Percentiles rank a stretch among this genome's conserved stretches.
These are phyloP conservation scores for Bacidia gigantensis DNA, from an alignment of 495 filamentous ascomycete genomes.

Conservation along the genomic window DNA sequence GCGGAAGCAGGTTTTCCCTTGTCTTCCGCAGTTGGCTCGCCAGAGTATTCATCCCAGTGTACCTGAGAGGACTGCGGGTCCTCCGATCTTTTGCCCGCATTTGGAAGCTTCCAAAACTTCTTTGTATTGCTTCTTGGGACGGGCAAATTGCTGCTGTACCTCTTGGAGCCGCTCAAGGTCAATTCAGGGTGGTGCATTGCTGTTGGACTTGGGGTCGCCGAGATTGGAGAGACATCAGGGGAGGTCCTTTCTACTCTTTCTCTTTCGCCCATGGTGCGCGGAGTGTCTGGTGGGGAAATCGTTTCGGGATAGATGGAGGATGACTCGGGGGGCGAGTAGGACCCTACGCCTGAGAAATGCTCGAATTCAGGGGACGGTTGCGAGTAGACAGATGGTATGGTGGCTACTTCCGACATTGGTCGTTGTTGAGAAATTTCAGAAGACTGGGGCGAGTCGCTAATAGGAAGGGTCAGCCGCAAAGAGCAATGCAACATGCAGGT, in stretches of 20 bases:
- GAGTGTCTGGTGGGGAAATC: constrained; percentile 37
- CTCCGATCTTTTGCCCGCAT: constrained; percentile 10
- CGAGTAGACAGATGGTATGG: constrained; percentile 31
- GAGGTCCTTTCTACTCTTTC: constrained; percentile 18
- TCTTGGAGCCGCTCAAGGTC: constrained; percentile 2
- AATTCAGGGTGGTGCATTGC: constrained; percentile 5
- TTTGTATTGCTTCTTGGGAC: constrained; percentile 17
- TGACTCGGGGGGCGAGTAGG: constrained; percentile 14
- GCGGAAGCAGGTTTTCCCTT: constrained; percentile 22
- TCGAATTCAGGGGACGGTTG: constrained; percentile 25
- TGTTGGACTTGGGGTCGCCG: constrained; percentile 19
- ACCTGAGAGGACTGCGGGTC: constrained; percentile 18
- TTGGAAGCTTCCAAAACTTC: constrained; percentile 13
- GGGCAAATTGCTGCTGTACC: constrained; percentile 17
- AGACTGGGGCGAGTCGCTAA: neutral
- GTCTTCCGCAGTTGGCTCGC: constrained; percentile 30
- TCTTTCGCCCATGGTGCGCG: constrained; percentile 10
- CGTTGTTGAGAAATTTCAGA: constrained; percentile 1
- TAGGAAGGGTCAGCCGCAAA: constrained; percentile 1
- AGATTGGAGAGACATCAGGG: constrained; percentile 35
- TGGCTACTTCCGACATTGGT: constrained; percentile 24
- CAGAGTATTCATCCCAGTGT: constrained; percentile 37
- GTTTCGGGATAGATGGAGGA: constrained; percentile 24
- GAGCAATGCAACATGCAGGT: constrained; percentile 2
- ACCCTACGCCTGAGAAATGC: constrained; percentile 1